Conservation (phyloP, 73 alveolate genomes). For the Blepharisma japonicum region DNA sequence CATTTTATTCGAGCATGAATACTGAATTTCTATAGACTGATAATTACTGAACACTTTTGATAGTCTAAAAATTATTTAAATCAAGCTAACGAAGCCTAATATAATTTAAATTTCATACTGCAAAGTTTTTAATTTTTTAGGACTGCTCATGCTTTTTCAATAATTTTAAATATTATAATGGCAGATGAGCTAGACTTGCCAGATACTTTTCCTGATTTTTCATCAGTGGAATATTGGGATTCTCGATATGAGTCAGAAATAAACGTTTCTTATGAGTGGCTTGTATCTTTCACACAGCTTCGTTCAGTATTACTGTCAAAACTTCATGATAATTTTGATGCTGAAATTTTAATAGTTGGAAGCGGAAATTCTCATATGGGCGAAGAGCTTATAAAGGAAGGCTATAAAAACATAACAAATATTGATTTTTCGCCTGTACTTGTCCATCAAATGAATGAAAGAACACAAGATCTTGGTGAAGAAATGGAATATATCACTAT, state of each 20-base stretch:
- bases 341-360: constrained; percentile 45
- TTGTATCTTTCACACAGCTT: neutral
- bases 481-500: constrained; percentile 76
- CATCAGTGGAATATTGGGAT: constrained; percentile 4
- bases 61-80: too few species aligned
- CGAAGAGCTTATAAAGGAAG: constrained; percentile 46
- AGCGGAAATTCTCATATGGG: constrained; percentile 47
- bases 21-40: too few species aligned
- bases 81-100: too few species aligned
- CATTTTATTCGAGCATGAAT: too few species aligned
- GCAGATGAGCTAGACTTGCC: constrained; percentile 14
- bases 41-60: too few species aligned
- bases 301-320: neutral
- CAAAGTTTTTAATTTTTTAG: too few species aligned
- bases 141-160: too few species aligned
- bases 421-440: constrained; percentile 44
- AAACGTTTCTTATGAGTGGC: constrained; percentile 13
- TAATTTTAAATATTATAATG: neutral
- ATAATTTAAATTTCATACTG: too few species aligned
- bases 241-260: neutral
- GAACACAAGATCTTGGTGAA: constrained; percentile 37
- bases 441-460: constrained; percentile 36
- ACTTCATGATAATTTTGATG: neutral
- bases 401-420: constrained; percentile 38
- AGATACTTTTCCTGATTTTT: constrained; percentile 21